phyloP scores from a whole-genome alignment of 2,329 filamentous ascomycete genomes.

The Leptosphaerulina australis region DNA sequence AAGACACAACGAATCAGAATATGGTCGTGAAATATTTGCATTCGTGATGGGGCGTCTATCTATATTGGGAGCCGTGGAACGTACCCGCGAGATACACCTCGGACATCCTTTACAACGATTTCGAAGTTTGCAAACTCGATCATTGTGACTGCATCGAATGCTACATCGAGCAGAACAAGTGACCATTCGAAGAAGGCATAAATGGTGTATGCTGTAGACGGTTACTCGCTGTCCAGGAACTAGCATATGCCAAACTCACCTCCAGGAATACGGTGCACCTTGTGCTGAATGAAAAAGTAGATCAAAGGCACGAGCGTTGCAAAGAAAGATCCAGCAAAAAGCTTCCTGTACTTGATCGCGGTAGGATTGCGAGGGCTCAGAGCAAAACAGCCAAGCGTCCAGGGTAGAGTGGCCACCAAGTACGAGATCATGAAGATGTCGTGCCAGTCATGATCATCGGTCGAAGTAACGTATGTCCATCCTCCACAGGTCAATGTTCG shows the following conservation, averaged over 20 bases:
- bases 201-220: conserved; percentile 81
- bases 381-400: conserved; percentile 89
- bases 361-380: conserved; percentile 83
- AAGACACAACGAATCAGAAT: conserved; percentile 44
- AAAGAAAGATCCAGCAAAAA: conserved; percentile 83
- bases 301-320: conserved; percentile 86
- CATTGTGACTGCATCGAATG: conserved; percentile 92
- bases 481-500: conserved; percentile 93
- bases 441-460: conserved; percentile 97
- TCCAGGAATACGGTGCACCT: conserved; percentile 90
- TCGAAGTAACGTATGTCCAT: conserved; percentile 98
- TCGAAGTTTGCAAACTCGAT: conserved; percentile 91
- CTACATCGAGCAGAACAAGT: conserved; percentile 91
- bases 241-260: conserved; percentile 62
- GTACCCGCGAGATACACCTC: conserved; percentile 96
- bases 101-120: conserved; percentile 84
- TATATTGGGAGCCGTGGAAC: conserved; percentile 94
- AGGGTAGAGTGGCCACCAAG: conserved; percentile 89
- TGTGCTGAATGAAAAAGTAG: conserved; percentile 99
- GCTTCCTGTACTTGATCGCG: conserved; percentile 88
- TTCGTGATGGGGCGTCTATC: conserved; percentile 54
- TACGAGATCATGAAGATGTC: conserved; percentile 99
- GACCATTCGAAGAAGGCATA: conserved; percentile 99
- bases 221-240: background rate
- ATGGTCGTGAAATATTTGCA: conserved; percentile 42